These are phyloP conservation scores for Przewalskia tangutica DNA, from an alignment of 257 asterid genomes.

Conservation along the genomic window DNA sequence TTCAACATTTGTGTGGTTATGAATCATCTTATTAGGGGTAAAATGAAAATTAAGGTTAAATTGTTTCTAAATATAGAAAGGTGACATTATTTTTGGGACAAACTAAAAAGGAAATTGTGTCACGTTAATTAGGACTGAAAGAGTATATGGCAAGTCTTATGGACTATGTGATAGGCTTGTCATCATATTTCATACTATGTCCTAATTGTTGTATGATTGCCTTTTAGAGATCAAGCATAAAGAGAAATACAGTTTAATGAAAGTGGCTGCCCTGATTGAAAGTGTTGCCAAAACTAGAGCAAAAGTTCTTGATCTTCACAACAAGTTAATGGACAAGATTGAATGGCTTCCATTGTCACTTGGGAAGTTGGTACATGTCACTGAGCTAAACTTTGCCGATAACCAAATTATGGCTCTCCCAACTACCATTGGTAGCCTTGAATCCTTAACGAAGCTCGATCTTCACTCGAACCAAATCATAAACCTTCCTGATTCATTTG, in stretches of 20 bases:
- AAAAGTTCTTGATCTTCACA: constrained; percentile 46
- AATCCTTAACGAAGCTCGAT: constrained; percentile 45
- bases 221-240: constrained; percentile 18
- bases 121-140: too few relatives aligned
- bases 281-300: constrained; percentile 34
- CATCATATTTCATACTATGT: background rate
- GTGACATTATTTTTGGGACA: too few relatives aligned
- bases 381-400: constrained; percentile 47
- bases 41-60: too few relatives aligned
- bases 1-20: too few relatives aligned
- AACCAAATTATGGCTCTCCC: constrained; percentile 85
- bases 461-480: constrained; percentile 62
- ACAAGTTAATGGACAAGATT: constrained; percentile 56
- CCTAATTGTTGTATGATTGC: constrained; percentile 17
- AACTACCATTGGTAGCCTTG: constrained; percentile 37
- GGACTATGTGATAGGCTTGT: background rate
- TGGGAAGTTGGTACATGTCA: constrained; percentile 50
- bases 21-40: too few relatives aligned
- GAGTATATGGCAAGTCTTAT: too few relatives aligned
- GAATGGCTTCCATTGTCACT: constrained; percentile 87
- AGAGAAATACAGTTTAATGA: constrained; percentile 43
- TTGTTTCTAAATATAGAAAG: too few relatives aligned
- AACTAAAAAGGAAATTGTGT: too few relatives aligned
- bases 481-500: constrained; percentile 69
- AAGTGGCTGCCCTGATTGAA: constrained; percentile 60